Evolutionary conservation across 495 filamentous ascomycete species (phyloP).

Genomic region (Jackrogersella minutella): DNA sequence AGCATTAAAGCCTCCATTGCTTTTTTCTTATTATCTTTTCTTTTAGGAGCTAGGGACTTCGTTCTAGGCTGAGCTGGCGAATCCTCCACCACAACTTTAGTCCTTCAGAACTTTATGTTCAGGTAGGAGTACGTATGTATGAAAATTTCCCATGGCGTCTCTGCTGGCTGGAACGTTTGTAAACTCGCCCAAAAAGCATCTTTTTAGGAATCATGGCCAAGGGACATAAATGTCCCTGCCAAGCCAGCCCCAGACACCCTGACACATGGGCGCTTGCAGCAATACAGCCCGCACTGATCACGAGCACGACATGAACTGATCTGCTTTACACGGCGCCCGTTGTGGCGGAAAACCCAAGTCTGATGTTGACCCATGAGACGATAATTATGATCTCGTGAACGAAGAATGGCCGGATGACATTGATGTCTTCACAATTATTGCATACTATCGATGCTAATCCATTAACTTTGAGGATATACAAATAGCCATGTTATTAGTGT

Average conservation of each 20-base stretch:
- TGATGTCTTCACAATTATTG: not conserved
- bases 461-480: not conserved
- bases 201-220: not conserved
- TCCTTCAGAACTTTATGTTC: not conserved
- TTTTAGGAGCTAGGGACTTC: not conserved
- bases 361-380: no score
- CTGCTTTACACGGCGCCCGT: not conserved
- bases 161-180: not conserved
- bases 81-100: not conserved
- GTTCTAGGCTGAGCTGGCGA: not conserved
- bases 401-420: not conserved
- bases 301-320: slow-evolving; percentile 41
- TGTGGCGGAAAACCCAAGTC: slow-evolving; percentile 6
- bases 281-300: slow-evolving; percentile 27
- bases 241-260: slow-evolving; percentile 28
- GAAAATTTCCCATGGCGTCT: not conserved
- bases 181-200: no score
- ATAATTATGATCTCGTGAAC: no score
- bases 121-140: not conserved
- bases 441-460: not conserved
- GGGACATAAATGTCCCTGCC: slow-evolving; percentile 20
- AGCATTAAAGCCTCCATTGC: slow-evolving; percentile 18
- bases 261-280: slow-evolving; percentile 41
- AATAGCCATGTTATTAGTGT: not conserved
- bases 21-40: slow-evolving; percentile 12